Evolutionary conservation across 768 basidiomycete species (phyloP), one percentile per base, ranked within the genome.

Genomic region (Kwoniella dendrophila): DNA sequence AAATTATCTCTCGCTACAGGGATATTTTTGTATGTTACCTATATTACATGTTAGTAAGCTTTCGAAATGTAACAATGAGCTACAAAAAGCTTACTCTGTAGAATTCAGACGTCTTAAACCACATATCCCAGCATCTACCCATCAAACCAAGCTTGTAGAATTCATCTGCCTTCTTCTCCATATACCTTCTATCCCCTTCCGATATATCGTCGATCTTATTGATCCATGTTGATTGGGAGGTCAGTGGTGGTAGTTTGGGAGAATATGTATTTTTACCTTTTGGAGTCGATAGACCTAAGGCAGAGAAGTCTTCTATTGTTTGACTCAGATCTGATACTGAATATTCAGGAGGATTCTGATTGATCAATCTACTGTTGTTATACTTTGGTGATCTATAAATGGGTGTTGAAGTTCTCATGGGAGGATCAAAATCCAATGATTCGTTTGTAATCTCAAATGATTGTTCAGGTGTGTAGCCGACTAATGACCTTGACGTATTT

Each of bases 301-400:
- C 60, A 22, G 52, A 47, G 33, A 62, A 49, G 5, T 62, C 60
- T 29, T 54, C 60, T 4, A 62, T 6, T 20, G 22, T 36, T 56
- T 62, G 60, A 24, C 65, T 69, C n/a, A 64, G 45, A 30, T 71
- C 67, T 18, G 73, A 74, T 11, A 62, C 63, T 6, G 74, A 70
- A 45, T 73, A 76, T 8, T 70, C 72, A 16, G 74, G 63, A 0
- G 60, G 68, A n/a, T 50, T 20, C n/a, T 11, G 26, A n/a, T n/a
- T n/a, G n/a, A n/a, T 20, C 20, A 95, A 83, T 95, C 92, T 18
- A 93, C 38, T 1, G 34, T 33, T 30, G 36, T 92, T n/a, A 92
- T 93, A 71, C 94, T 93, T 59, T 92, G 91, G 59, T 95, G 48
- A 34, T 33, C 62, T 60, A 20, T 51, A 54, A 11, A 76, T 54